Conservation (phyloP, 2,329 filamentous ascomycete species). For the Canariomyces notabilis region DNA sequence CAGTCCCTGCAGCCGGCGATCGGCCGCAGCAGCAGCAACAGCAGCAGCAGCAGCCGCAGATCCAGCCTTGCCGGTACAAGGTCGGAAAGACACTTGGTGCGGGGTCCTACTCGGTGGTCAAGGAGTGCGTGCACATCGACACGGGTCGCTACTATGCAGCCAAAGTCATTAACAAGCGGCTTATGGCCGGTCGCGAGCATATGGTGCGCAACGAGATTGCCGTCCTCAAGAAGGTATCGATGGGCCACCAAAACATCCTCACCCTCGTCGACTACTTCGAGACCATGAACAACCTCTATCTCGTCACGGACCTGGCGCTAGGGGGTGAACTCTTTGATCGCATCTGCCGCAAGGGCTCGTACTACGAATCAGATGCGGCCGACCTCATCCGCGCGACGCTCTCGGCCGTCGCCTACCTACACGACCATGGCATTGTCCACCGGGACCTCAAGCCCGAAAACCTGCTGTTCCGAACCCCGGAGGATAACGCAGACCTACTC, state of each 20-base stretch:
- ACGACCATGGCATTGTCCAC: slow-evolving; percentile 98
- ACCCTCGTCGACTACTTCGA: slow-evolving; percentile 99
- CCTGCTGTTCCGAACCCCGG: slow-evolving; percentile 89
- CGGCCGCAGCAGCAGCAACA: no score
- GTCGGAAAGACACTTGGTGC: slow-evolving; percentile 96
- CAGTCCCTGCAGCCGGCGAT: slow-evolving; percentile 16
- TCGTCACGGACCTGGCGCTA: slow-evolving; percentile 93
- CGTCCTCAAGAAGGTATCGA: slow-evolving; percentile 94
- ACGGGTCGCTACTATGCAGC: slow-evolving; percentile 97
- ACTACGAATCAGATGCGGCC: slow-evolving; percentile 95
- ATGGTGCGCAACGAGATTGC: slow-evolving; percentile 99
- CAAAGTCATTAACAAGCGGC: slow-evolving; percentile 97
- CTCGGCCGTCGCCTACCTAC: slow-evolving; percentile 95
- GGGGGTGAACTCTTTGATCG: slow-evolving; percentile 97
- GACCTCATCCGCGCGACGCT: slow-evolving; percentile 92
- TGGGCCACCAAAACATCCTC: slow-evolving; percentile 97
- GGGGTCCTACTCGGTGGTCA: slow-evolving; percentile 96
- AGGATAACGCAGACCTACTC: slow-evolving; percentile 93
- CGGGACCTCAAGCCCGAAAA: slow-evolving; percentile 98
- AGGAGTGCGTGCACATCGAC: slow-evolving; percentile 98
- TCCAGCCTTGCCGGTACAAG: slow-evolving; percentile 97
- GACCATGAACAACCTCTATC: slow-evolving; percentile 98
- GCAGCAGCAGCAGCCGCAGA: no score
- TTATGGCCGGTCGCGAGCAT: slow-evolving; percentile 96
- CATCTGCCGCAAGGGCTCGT: slow-evolving; percentile 96